Conservation (phyloP, 345 rosid species). For the Streptanthus diversifolius region DNA sequence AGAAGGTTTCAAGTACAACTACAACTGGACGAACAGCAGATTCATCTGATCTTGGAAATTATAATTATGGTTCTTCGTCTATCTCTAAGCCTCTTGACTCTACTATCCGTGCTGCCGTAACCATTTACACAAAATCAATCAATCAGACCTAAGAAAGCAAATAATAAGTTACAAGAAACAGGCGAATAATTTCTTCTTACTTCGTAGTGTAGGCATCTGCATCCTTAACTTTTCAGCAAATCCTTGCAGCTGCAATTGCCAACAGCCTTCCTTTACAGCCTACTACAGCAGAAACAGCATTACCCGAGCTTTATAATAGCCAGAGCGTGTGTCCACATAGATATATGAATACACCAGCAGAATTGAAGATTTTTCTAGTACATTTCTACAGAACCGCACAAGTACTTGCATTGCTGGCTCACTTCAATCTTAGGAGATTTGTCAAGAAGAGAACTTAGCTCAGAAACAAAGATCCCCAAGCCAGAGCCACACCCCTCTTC, state of each 20-base stretch:
- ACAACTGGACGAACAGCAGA: neutral
- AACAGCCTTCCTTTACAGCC: neutral
- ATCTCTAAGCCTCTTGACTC: neutral
- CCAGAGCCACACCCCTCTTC: constrained; percentile 15
- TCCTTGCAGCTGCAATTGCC: neutral
- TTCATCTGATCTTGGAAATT: neutral
- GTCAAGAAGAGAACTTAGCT: constrained; percentile 48
- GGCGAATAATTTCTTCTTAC: neutral
- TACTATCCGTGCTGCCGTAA: neutral
- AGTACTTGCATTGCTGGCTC: neutral
- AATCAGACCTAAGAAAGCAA: neutral
- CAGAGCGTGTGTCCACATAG: neutral
- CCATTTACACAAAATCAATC: neutral
- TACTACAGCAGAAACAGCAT: neutral
- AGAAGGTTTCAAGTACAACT: neutral
- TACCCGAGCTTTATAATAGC: neutral
- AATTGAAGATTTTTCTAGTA: neutral
- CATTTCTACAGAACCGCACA: neutral
- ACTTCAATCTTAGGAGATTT: constrained; percentile 40
- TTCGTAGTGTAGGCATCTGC: neutral
- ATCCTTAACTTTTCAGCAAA: neutral
- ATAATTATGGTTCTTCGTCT: neutral
- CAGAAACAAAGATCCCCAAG: constrained; percentile 35
- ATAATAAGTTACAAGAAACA: neutral
- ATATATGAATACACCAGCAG: neutral